Evolutionary conservation across 805 yeast genomes (phyloP).

Genomic region (Nakazawaea ernobii): DNA sequence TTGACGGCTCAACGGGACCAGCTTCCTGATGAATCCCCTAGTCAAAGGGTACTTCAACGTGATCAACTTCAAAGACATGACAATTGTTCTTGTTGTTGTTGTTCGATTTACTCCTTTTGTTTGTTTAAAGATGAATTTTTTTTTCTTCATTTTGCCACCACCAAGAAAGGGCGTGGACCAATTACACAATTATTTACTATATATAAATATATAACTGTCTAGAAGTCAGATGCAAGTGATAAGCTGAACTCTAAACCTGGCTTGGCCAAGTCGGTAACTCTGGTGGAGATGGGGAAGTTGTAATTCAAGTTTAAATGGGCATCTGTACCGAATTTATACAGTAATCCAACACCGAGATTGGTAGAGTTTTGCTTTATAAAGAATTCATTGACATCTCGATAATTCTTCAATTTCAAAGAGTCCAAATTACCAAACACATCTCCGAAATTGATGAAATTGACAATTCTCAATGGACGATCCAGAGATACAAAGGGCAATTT

Average conservation of each 20-base stretch:
- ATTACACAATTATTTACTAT: neutral
- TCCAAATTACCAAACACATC: slow-evolving; percentile 31
- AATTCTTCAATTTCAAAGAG: slow-evolving; percentile 11
- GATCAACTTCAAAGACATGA: neutral
- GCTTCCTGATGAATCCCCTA: neutral
- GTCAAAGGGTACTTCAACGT: neutral
- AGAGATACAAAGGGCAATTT: slow-evolving; percentile 49
- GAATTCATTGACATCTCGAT: slow-evolving; percentile 14
- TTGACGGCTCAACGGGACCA: neutral
- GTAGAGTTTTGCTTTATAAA: slow-evolving; percentile 33
- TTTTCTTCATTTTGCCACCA: neutral
- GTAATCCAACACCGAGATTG: slow-evolving; percentile 46
- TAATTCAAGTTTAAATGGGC: slow-evolving; percentile 67
- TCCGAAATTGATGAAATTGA: slow-evolving; percentile 64
- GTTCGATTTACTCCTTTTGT: neutral
- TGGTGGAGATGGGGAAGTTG: slow-evolving; percentile 52
- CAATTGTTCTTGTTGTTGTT: neutral
- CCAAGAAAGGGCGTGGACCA: neutral
- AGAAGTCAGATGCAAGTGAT: slow-evolving; percentile 20
- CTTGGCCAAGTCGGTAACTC: slow-evolving; percentile 42
- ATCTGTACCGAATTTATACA: slow-evolving; percentile 50
- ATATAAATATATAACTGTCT: neutral
- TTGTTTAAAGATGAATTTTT: neutral
- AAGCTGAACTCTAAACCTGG: slow-evolving; percentile 45
- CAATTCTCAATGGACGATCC: slow-evolving; percentile 52